Percentiles rank a stretch among this genome's conserved stretches.
phyloP scores from a whole-genome alignment of 352 stramenopile genomes.

The Globisporangium uncinulatum region DNA sequence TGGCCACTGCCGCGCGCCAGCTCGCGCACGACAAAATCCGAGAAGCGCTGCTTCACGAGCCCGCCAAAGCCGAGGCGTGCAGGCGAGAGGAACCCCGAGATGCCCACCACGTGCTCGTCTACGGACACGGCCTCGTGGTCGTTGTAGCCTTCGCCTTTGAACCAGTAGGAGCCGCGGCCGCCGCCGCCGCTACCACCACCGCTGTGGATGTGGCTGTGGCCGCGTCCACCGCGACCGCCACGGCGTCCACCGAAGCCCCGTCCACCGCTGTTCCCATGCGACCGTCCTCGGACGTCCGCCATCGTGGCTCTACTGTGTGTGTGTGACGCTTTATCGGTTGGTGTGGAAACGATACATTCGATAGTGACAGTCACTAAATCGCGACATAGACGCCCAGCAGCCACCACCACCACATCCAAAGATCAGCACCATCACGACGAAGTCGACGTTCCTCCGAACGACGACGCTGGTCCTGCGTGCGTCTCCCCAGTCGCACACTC shows the following conservation, averaged over 20 bases:
- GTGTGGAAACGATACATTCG: too few relatives aligned
- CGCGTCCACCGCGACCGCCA: conserved; percentile 14
- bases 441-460: background rate
- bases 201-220: conserved; percentile 5
- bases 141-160: conserved; percentile 60
- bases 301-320: background rate
- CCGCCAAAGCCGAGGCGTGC: conserved; percentile 47
- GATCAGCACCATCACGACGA: background rate
- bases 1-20: conserved; percentile 18
- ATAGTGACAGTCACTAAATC: too few relatives aligned
- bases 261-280: conserved; percentile 6
- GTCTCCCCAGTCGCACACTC: background rate
- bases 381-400: too few relatives aligned
- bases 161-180: conserved; percentile 25
- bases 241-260: conserved; percentile 20
- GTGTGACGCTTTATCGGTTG: background rate
- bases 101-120: conserved; percentile 55
- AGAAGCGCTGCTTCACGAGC: conserved; percentile 78
- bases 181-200: background rate
- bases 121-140: conserved; percentile 57
- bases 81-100: conserved; percentile 38
- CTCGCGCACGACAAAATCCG: conserved; percentile 84
- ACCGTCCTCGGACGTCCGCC: background rate
- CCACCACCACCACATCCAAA: too few relatives aligned
- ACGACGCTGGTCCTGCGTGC: background rate